These are phyloP conservation scores for Lentinula aciculospora DNA, from an alignment of 768 basidiomycete species.

Conservation along the genomic window DNA sequence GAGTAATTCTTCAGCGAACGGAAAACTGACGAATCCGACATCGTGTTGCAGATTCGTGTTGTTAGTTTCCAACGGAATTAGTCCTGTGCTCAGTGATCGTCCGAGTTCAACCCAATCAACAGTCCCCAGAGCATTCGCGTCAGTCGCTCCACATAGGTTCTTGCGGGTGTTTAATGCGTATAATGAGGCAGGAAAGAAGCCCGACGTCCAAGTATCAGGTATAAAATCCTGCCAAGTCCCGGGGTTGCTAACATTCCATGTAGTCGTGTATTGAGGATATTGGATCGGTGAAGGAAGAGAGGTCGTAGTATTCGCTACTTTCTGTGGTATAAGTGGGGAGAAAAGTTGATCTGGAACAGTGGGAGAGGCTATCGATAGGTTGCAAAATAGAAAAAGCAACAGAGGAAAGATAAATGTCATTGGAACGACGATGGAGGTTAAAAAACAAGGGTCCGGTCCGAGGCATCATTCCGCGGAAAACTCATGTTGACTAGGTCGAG, in stretches of 20 bases:
- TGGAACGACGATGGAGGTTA: not conserved
- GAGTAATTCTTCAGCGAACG: slow-evolving; percentile 55
- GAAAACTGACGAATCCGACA: slow-evolving; percentile 66
- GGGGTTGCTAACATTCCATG: slow-evolving; percentile 20
- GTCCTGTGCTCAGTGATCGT: slow-evolving; percentile 42
- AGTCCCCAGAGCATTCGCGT: slow-evolving; percentile 29
- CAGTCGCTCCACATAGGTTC: slow-evolving; percentile 36
- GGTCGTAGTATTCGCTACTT: slow-evolving; percentile 51
- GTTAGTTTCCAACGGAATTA: slow-evolving; percentile 42
- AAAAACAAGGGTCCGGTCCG: not conserved
- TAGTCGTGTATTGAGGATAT: slow-evolving; percentile 58
- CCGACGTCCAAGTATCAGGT: slow-evolving; percentile 61
- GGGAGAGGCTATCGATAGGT: not conserved
- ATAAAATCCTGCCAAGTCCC: slow-evolving; percentile 51
- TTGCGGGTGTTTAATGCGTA: slow-evolving; percentile 56
- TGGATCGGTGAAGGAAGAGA: slow-evolving; percentile 33
- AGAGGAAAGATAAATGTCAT: not conserved
- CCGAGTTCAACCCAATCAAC: slow-evolving; percentile 56
- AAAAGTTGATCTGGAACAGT: slow-evolving; percentile 30
- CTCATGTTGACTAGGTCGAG: too few species aligned
- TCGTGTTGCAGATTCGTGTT: slow-evolving; percentile 54
- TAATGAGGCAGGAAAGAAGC: slow-evolving; percentile 57
- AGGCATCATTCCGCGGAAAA: not conserved
- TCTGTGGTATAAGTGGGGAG: slow-evolving; percentile 52
- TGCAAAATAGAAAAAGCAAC: not conserved